These are phyloP conservation scores for Clonostachys rosea DNA, from an alignment of 2,329 filamentous ascomycete species.

Conservation along the genomic window DNA sequence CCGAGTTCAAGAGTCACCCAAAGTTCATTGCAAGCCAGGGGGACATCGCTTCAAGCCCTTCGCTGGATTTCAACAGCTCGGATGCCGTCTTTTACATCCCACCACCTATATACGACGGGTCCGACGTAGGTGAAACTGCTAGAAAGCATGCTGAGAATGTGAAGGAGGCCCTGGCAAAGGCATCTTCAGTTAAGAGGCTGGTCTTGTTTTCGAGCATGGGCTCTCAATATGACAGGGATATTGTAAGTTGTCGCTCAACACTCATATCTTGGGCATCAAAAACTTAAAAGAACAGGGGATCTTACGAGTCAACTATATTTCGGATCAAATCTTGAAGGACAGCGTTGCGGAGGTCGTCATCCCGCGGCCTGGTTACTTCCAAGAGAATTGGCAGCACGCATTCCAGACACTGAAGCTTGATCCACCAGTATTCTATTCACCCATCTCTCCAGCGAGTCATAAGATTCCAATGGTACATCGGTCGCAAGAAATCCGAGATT, in stretches of 20 bases:
- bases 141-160: slow-evolving; percentile 13
- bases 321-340: slow-evolving; percentile 10
- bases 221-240: slow-evolving; percentile 17
- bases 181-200: slow-evolving; percentile 9
- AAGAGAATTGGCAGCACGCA: slow-evolving; percentile 11
- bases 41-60: slow-evolving; percentile 14
- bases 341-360: slow-evolving; percentile 12
- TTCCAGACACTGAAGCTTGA: slow-evolving; percentile 12
- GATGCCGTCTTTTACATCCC: slow-evolving; percentile 25
- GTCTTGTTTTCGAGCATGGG: slow-evolving; percentile 20
- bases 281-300: slow-evolving; percentile 12
- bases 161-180: slow-evolving; percentile 9
- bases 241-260: slow-evolving; percentile 10
- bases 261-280: not conserved
- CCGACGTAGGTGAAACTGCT: slow-evolving; percentile 14
- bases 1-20: slow-evolving; percentile 16
- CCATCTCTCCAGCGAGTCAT: slow-evolving; percentile 15
- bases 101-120: slow-evolving; percentile 17
- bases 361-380: slow-evolving; percentile 5
- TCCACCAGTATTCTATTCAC: slow-evolving; percentile 14
- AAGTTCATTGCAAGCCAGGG: slow-evolving; percentile 19
- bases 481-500: not conserved
- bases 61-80: slow-evolving; percentile 18
- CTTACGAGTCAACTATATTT: slow-evolving; percentile 11
- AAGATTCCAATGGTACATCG: slow-evolving; percentile 15